These are phyloP conservation scores for Galerina sulciceps DNA, from an alignment of 768 basidiomycete species.

Conservation along the genomic window DNA sequence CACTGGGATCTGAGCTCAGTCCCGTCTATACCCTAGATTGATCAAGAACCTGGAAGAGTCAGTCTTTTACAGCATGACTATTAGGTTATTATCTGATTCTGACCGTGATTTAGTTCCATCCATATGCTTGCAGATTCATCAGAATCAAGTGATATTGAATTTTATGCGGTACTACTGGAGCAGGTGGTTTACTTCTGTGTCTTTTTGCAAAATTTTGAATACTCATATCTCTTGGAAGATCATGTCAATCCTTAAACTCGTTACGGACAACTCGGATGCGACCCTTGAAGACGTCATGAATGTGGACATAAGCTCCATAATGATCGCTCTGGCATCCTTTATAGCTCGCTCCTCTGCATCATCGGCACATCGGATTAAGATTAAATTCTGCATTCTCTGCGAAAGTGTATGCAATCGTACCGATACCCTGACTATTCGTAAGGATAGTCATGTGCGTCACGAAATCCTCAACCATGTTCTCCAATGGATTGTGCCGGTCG, in stretches of 20 bases:
- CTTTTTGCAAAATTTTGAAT: neutral
- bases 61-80: constrained; percentile 28
- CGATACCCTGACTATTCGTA: constrained; percentile 65
- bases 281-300: constrained; percentile 62
- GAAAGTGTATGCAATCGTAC: constrained; percentile 68
- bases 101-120: constrained; percentile 5
- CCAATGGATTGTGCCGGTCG: constrained; percentile 70
- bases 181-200: constrained; percentile 55
- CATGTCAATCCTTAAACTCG: constrained; percentile 73
- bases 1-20: constrained; percentile 79
- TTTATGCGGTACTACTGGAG: constrained; percentile 64
- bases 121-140: constrained; percentile 30
- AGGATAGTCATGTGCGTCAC: constrained; percentile 70
- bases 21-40: constrained; percentile 69
- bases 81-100: neutral
- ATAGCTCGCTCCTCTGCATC: constrained; percentile 63
- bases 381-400: constrained; percentile 76
- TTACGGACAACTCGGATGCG: constrained; percentile 72
- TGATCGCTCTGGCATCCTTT: constrained; percentile 64
- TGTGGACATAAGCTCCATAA: constrained; percentile 65
- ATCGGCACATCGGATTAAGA: constrained; percentile 63
- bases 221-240: constrained; percentile 46
- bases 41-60: constrained; percentile 78
- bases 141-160: constrained; percentile 42
- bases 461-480: constrained; percentile 76